Percentiles rank a stretch among this genome's conserved stretches.
Evolutionary conservation across 2,329 filamentous ascomycete genomes (phyloP).

Genomic region (Paecilomyces dactylethromorphus): DNA sequence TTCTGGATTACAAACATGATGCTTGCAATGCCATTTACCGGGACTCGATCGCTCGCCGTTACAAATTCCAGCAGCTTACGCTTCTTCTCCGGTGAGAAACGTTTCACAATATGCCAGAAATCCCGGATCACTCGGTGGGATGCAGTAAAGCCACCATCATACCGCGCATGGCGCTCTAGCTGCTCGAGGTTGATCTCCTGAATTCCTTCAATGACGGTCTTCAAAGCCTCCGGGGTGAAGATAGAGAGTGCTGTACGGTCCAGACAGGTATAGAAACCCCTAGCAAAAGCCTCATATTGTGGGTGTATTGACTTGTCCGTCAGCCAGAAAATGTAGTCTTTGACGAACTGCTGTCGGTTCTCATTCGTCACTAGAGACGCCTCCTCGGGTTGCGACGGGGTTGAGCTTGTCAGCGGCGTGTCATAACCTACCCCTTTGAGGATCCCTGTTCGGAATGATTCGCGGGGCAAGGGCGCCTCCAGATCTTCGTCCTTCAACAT

Average conservation of each 20-base stretch:
- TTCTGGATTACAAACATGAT: slow-evolving; percentile 78
- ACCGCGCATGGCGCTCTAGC: slow-evolving; percentile 64
- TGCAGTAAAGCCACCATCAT: slow-evolving; percentile 70
- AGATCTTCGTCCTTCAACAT: not conserved
- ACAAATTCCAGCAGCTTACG: slow-evolving; percentile 83
- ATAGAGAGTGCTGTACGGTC: slow-evolving; percentile 63
- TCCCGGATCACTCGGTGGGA: slow-evolving; percentile 63
- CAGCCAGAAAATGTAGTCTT: slow-evolving; percentile 78
- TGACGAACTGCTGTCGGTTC: slow-evolving; percentile 72
- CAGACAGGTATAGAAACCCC: slow-evolving; percentile 72
- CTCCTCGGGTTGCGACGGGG: slow-evolving; percentile 37
- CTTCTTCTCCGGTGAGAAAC: slow-evolving; percentile 57
- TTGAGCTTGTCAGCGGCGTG: slow-evolving; percentile 18
- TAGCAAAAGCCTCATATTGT: slow-evolving; percentile 73
- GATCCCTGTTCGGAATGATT: slow-evolving; percentile 11
- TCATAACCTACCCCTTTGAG: slow-evolving; percentile 19
- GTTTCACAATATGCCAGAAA: slow-evolving; percentile 81
- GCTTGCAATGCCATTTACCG: slow-evolving; percentile 75
- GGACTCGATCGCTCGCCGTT: slow-evolving; percentile 84
- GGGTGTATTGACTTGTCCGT: slow-evolving; percentile 68
- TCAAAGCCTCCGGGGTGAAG: slow-evolving; percentile 65
- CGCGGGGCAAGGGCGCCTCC: not conserved
- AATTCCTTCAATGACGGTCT: slow-evolving; percentile 74
- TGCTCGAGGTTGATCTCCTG: slow-evolving; percentile 72
- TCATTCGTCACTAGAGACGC: slow-evolving; percentile 70